phyloP scores from a whole-genome alignment of 2,329 filamentous ascomycete genomes.

The Colletotrichum cordylinicola region DNA sequence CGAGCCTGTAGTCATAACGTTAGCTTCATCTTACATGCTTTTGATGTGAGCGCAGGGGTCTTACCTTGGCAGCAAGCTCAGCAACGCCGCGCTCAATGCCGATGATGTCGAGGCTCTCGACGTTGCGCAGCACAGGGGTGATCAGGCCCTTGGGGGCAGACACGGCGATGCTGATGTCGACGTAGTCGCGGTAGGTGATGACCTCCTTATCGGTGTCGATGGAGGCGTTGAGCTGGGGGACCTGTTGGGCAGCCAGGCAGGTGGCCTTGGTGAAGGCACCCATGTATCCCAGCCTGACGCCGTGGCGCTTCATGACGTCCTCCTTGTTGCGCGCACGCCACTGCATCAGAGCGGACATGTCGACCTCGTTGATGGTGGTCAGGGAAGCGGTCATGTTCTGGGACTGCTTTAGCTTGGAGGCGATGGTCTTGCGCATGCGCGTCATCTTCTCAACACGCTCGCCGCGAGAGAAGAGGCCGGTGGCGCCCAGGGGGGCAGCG shows the following conservation, averaged over 20 bases:
- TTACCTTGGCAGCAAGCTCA: constrained; percentile 68
- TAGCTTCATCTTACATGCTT: neutral
- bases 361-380: constrained; percentile 58
- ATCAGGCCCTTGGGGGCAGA: constrained; percentile 75
- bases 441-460: constrained; percentile 44
- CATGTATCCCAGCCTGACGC: constrained; percentile 67
- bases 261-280: constrained; percentile 79
- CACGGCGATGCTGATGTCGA: constrained; percentile 76
- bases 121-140: constrained; percentile 77
- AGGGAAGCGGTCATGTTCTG: constrained; percentile 73
- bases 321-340: constrained; percentile 69
- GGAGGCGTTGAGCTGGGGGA: constrained; percentile 74
- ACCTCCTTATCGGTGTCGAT: constrained; percentile 64
- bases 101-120: constrained; percentile 50
- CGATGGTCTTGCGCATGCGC: constrained; percentile 79
- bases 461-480: constrained; percentile 13
- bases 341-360: constrained; percentile 71
- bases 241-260: constrained; percentile 69
- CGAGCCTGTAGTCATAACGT: constrained; percentile 51
- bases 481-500: neutral
- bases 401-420: constrained; percentile 70
- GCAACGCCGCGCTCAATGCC: constrained; percentile 61
- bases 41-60: constrained; percentile 29
- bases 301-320: constrained; percentile 32
- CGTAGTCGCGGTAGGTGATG: constrained; percentile 63